Evolutionary conservation across 179 eudicot genomes (phyloP), one percentile per base, ranked within the genome.

Genomic region (Carnegiea gigantea): DNA sequence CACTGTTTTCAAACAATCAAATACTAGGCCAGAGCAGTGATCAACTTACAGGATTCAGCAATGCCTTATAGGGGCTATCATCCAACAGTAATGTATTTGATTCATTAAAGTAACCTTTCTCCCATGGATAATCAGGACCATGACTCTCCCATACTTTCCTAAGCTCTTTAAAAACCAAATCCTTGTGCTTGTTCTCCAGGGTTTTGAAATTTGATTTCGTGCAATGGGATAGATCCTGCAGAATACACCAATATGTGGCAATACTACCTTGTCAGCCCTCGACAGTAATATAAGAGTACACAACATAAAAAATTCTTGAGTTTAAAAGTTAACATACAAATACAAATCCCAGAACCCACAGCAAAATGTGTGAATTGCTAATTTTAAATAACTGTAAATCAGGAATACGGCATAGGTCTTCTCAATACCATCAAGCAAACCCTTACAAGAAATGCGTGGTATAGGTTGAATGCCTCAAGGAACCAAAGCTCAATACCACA

Each of bases 21-120:
- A 75, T 14, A 73, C 54, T 51, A 23, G 75, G 57, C 73, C 13
- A 21, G 40, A 53, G 71, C 54, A 79, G 80, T 78, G 43, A 78
- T 72, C 48, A 84, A 82, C 97, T 80, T 93, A 93, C 98, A 67
- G 99, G 98, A 84, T 95, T 95, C 43, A 92, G 90, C 84, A 95
- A 86, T 75, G 99, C 99, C 87, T 95, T 95, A 82, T 93, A 92
- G 24, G 99, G 99, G 83, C 98, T 93, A 90, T 95, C 99, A 83
- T 95, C 99, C 81, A 95, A 76, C 85, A 95, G 85, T 68, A 95
- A 78, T 26, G 99, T 95, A 85, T 95, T 92, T 78, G 94, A 87
- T 83, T 91, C 95, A 81, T 90, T 70, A 75, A 87, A 95, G 80
- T 83, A 80, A 78, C 97, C 98, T 77, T 86, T 92, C 83, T 86